Evolutionary conservation across 225 moss, liverwort and hornwort species (phyloP).

Genomic region (Neckera pumila): DNA sequence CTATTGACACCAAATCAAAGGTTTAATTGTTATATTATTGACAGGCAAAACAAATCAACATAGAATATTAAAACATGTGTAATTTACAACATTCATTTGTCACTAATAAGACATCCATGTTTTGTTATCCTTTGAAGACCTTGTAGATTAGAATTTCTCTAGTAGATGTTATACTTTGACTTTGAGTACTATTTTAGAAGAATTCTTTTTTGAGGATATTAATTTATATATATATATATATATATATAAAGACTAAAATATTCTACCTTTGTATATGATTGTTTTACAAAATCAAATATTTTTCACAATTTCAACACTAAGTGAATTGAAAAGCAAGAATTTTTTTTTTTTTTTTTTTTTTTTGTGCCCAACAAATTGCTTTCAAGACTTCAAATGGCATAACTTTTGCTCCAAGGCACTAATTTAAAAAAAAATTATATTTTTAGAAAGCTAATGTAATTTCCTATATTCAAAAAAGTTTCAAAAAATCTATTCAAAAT

Average conservation of each 20-base stretch:
- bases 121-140: background rate
- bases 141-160: background rate
- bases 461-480: too few species aligned
- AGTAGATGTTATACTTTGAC: background rate
- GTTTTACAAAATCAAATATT: background rate
- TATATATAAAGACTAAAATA: background rate
- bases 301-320: too few species aligned
- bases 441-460: too few species aligned
- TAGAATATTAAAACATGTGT: background rate
- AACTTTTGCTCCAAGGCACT: too few species aligned
- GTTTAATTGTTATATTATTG: background rate
- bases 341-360: too few species aligned
- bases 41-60: background rate
- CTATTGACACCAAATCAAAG: background rate
- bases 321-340: too few species aligned
- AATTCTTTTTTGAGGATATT: rapidly evolving
- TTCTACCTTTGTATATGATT: background rate
- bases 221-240: background rate
- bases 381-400: too few species aligned
- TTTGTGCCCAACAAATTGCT: too few species aligned
- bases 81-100: background rate
- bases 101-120: background rate
- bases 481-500: too few species aligned
- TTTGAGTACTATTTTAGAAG: background rate
- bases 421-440: too few species aligned